Evolutionary conservation across 1,284 basidiomycete genomes (phyloP).

Genomic region (Cryptococcus hybrid): DNA sequence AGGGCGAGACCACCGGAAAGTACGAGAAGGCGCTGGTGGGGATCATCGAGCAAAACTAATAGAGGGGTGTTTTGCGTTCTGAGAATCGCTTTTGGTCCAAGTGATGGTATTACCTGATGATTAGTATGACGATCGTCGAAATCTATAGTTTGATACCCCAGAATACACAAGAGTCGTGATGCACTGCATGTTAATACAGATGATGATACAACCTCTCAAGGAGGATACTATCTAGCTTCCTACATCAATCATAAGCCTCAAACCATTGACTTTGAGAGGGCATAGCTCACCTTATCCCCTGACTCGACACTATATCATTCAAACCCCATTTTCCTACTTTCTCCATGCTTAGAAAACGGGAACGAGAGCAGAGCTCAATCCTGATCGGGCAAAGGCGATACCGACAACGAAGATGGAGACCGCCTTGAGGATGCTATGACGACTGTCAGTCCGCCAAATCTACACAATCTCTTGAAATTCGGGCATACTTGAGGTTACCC

Average conservation of each 20-base stretch:
- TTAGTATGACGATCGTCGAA: too few relatives aligned
- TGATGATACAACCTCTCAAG: slow-evolving; percentile 8
- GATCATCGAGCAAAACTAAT: slow-evolving; percentile 34
- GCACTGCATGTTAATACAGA: slow-evolving; percentile 18
- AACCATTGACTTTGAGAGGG: not conserved
- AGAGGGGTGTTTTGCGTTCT: slow-evolving; percentile 15
- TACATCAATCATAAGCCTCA: not conserved
- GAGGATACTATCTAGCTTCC: not conserved
- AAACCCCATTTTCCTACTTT: not conserved
- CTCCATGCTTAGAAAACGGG: slow-evolving; percentile 24
- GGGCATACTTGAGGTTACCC: slow-evolving; percentile 26
- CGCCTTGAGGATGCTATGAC: slow-evolving; percentile 28
- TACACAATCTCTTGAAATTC: not conserved
- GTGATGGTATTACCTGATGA: too few relatives aligned
- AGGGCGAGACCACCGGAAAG: slow-evolving; percentile 46
- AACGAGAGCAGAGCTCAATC: slow-evolving; percentile 24
- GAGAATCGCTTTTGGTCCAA: too few relatives aligned
- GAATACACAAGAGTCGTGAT: slow-evolving; percentile 11
- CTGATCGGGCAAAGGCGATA: slow-evolving; percentile 30
- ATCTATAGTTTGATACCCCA: too few relatives aligned
- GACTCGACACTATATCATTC: not conserved
- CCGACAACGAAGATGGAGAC: slow-evolving; percentile 31
- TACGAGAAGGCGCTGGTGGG: slow-evolving; percentile 42
- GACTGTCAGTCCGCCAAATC: not conserved
- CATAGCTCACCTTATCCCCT: not conserved